phyloP scores from a whole-genome alignment of 306 rosid genomes.

The Mimosa bimucronata region DNA sequence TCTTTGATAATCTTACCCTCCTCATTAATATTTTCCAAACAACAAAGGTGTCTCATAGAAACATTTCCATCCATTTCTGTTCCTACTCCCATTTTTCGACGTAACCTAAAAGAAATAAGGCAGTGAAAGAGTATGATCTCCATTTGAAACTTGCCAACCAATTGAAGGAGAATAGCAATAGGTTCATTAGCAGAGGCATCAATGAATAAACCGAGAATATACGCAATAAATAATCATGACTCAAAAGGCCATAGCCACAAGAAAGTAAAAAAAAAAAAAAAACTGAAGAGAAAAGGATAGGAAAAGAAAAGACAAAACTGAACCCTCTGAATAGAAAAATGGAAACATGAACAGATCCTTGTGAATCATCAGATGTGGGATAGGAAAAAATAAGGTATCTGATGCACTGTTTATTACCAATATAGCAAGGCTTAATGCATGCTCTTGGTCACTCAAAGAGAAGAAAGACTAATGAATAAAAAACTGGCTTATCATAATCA shows the following conservation, averaged over 20 bases:
- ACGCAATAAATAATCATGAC: not conserved
- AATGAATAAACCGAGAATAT: not conserved
- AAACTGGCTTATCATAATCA: conserved; percentile 19
- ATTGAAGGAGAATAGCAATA: not conserved
- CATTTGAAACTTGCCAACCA: not conserved
- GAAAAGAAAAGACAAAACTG: not conserved
- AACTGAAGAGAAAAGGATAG: not conserved
- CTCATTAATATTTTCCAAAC: not conserved
- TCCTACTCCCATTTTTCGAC: not conserved
- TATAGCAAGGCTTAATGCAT: not conserved
- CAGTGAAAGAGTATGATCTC: not conserved
- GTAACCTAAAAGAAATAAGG: not conserved
- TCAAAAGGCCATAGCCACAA: not conserved
- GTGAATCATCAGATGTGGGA: not conserved
- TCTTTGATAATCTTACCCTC: not conserved
- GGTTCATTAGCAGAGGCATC: not conserved
- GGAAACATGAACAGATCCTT: conserved; percentile 10
- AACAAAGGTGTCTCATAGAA: not conserved
- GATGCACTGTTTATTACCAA: not conserved
- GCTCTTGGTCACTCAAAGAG: not conserved
- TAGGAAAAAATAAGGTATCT: conserved; percentile 24
- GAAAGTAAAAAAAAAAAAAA: not conserved
- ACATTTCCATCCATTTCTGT: not conserved
- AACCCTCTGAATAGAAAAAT: not conserved
- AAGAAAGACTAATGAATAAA: not conserved